Evolutionary conservation across 306 rosid genomes (phyloP), one percentile per base, ranked within the genome.

Genomic region (Castanea sativa): DNA sequence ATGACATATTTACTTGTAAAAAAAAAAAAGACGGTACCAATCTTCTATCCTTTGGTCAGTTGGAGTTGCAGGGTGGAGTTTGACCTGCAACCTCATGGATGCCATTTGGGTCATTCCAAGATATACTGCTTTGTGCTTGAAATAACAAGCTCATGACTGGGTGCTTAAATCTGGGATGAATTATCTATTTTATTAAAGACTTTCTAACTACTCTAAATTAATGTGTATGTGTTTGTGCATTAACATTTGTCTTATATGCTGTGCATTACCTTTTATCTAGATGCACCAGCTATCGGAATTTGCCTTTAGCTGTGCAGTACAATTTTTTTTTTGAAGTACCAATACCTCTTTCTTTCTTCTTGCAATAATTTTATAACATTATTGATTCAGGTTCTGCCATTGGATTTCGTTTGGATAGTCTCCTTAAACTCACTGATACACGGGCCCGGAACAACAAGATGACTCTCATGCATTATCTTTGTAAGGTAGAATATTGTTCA

Each of bases 401-500:
- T 85, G 99, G 99, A 78, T 96, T 96, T 84, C 93, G 98, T 53
- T 90, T 96, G 83, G 99, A 96, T 87, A 96, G 98, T 83, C 97
- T 96, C 60, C 97, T 93, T 73, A 96, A 96, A 83, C 99, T 96
- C 79, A 88, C 94, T 6, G 99, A 96, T 77, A 96, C 96, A 63
- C 89, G 99, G 52, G 90, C 98, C 69, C 90, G 88, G 79, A 96
- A 96, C 85, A 96, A 64, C 83, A 96, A 91, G 90, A 93, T 90
- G 97, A 96, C 99, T 81, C 98, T 96, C 80, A 93, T 96, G 99
- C 99, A 96, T 85, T 93, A 96, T 86, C 98, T 96, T 83, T 96
- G 99, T 73, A 96, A 96, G 99, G 99, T 96, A 90, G 77, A 86
- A 73, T 79, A 74, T 69, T 29, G 55, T 76, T 76, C 52, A 27